Evolutionary conservation across 1,139 yeast genomes (phyloP), one percentile per base, ranked within the genome.

Genomic region (Nakaseomyces nivariensis): DNA sequence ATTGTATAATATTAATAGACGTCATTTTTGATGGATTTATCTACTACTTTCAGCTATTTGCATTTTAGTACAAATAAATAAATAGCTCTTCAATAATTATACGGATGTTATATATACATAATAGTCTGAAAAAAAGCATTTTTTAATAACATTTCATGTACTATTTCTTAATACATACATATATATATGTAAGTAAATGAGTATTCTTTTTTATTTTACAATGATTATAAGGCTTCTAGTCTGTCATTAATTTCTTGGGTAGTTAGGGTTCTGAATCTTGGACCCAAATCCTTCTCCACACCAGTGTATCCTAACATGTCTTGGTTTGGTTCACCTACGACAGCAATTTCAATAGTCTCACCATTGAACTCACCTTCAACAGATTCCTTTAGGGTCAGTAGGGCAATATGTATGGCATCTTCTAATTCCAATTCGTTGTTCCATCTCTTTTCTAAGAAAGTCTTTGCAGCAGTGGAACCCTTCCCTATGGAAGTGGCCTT

Each of bases 401-500:
- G 75, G 0, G 98, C 96, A 62, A 92, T 94, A 68, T 94, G 98
- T 57, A 94, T 88, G 49, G 97, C 99, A 67, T 94, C 99, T 72
- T 94, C 98, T 55, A 94, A 76, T 71, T 94, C 98, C 65, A 94
- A 75, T 66, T 92, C 95, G 58, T 89, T 95, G 64, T 89, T 90
- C 97, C 97, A 94, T 72, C 98, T 83, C 73, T 94, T 94, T 67
- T 94, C 98, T 65, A 94, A 74, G 63, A 94, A 94, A 0, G 98
- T 92, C 73, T 94, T 92, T 37, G 98, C 98, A 7, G 95, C 85
- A 43, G 82, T 81, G 5, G 96, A 82, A 31, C 96, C 95, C 67
- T 89, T 90, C 56, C 99, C 99, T 61, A 94, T 92, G 31, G 98
- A 97, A 4, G 98, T 92, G 31, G 98, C 98, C 70, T 92, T 92